These are phyloP conservation scores for Salvia hispanica DNA, from an alignment of 257 asterid species.

Conservation along the genomic window DNA sequence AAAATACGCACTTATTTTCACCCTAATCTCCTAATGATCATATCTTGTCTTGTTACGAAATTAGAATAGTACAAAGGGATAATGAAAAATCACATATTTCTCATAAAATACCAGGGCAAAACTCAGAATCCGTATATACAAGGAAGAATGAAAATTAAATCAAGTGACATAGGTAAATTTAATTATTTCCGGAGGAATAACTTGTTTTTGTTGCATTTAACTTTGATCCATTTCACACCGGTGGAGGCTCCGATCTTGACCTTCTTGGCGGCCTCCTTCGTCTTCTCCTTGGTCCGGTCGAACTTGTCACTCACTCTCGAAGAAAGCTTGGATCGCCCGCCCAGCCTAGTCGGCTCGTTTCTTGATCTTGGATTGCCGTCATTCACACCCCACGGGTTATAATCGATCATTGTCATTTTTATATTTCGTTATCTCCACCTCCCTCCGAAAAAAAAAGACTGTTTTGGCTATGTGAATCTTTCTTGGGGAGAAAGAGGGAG, in stretches of 20 bases:
- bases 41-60: no score
- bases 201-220: slow-evolving; percentile 35
- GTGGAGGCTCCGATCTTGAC: slow-evolving; percentile 43
- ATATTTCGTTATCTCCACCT: no score
- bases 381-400: slow-evolving; percentile 27
- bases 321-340: slow-evolving; percentile 38
- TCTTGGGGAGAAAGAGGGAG: no score
- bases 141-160: background rate
- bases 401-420: slow-evolving; percentile 28
- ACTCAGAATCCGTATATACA: background rate
- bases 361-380: background rate
- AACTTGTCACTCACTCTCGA: slow-evolving; percentile 33
- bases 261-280: slow-evolving; percentile 42
- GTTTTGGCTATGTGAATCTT: no score
- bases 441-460: no score
- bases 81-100: background rate
- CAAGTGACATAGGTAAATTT: background rate
- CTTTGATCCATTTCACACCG: slow-evolving; percentile 40
- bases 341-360: slow-evolving; percentile 35
- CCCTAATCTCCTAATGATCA: no score
- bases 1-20: no score
- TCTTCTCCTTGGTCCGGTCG: slow-evolving; percentile 40
- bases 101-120: background rate
- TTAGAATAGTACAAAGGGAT: no score
- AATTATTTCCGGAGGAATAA: slow-evolving; percentile 32